Evolutionary conservation across 192 early-diverging fungal species (phyloP).

Genomic region (Mortierella claussenii): DNA sequence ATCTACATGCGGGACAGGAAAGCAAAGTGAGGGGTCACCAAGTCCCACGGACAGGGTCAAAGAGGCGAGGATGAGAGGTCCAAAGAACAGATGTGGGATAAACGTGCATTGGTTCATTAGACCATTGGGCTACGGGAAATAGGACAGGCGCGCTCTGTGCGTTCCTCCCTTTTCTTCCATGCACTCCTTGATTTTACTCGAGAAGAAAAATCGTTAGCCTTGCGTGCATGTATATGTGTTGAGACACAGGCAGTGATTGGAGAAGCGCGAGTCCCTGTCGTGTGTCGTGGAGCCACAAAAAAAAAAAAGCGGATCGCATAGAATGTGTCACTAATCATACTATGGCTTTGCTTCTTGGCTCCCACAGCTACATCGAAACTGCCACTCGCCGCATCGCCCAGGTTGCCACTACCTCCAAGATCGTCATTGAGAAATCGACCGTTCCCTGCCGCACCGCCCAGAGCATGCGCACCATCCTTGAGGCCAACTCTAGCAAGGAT

Average conservation of each 20-base stretch:
- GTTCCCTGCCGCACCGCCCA: conserved; percentile 94
- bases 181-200: conserved; percentile 1
- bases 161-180: neutral
- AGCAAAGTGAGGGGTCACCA: neutral
- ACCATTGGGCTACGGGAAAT: conserved; percentile 12
- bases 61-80: neutral
- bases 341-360: too few species aligned
- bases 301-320: too few species aligned
- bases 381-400: conserved; percentile 87
- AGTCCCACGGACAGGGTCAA: neutral
- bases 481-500: conserved; percentile 72
- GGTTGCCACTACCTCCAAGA: conserved; percentile 82
- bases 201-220: too few species aligned
- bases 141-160: too few species aligned
- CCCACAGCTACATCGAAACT: conserved; percentile 83
- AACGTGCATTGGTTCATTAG: conserved; percentile 10
- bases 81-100: neutral
- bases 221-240: too few species aligned
- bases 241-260: too few species aligned
- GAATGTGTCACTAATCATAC: too few species aligned
- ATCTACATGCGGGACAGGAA: too few species aligned
- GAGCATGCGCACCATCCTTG: conserved; percentile 85
- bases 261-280: too few species aligned
- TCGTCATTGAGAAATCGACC: conserved; percentile 95
- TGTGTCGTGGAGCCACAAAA: too few species aligned